Base-by-base conservation (phyloP, 352 stramenopile genomes). In the Phytopythium helicoides region DNA sequence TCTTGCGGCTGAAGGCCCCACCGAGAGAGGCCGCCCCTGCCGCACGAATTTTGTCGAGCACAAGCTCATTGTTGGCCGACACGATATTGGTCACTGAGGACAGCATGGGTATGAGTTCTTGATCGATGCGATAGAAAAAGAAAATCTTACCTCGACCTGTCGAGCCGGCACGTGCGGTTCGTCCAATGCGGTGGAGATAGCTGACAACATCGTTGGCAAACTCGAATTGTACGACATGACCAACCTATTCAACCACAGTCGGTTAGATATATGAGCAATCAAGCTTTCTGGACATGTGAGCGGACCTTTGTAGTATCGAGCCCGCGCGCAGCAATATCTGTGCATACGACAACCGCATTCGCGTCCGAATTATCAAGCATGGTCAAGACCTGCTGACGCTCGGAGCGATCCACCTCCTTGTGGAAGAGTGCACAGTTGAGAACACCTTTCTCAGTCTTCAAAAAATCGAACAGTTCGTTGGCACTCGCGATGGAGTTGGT, bases 191-290 rank as follows among this genome's bases (percentile, higher is more conserved):
- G 52, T 93, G 83, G 39, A 93, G 66, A 41, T 89, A 86, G 52
- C 76, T 89, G 52, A 93, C 79, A n/a, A 89, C 74, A 52, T 93
- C 79, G 49, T 62, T 79, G 10, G 83, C 83, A 50, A 90, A 93
- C 54, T 93, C 83, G 52, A 85, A 89, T 61, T 93, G 83, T 0
- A 93, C 64, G 35, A 93, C 83, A 48, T 93, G 80, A 4, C 60
- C 44, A 39, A 71, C 63, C 54, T 68, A 19, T 39, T 14, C 4
- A 16, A 9, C 5, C 36, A 41, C 12, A 35, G 16, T 9, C 19
- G 14, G 35, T 1, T 26, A 12, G 33, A n/a, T 33, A 16, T 54
- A n/a, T 4, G 3, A 28, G 16, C 19, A 23, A n/a, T 34, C 11
- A 25, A 21, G 16, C n/a, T n/a, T n/a, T n/a, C n/a, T n/a, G n/a